Evolutionary conservation across 1,284 basidiomycete species (phyloP).

Genomic region (Violaceomyces palustris): DNA sequence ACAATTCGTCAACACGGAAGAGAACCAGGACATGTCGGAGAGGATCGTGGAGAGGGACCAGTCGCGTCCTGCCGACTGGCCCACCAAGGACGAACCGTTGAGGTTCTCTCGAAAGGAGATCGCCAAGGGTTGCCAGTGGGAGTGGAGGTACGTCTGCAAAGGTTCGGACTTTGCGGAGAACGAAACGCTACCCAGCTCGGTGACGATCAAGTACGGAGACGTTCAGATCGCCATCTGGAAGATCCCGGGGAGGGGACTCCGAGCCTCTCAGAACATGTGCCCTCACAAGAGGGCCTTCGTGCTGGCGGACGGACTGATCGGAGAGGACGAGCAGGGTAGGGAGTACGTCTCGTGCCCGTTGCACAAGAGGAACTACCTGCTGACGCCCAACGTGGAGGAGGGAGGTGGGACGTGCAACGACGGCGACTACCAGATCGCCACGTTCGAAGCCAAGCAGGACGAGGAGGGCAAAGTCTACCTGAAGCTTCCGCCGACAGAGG

Average conservation of each 20-base stretch:
- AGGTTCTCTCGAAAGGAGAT: conserved; percentile 57
- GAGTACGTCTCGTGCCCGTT: conserved; percentile 59
- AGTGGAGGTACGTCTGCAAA: conserved; percentile 61
- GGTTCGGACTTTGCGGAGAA: no score
- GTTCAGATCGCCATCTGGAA: conserved; percentile 67
- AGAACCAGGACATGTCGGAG: conserved; percentile 60
- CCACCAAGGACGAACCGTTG: conserved; percentile 59
- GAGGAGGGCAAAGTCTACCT: conserved; percentile 57
- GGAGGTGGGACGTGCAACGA: conserved; percentile 65
- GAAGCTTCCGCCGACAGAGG: conserved; percentile 60
- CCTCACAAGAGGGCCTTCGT: conserved; percentile 67
- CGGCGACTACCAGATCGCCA: conserved; percentile 61
- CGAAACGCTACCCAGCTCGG: conserved; percentile 60
- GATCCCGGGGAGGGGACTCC: conserved; percentile 61
- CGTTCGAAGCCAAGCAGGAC: conserved; percentile 63
- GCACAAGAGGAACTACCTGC: conserved; percentile 68
- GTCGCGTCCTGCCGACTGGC: conserved; percentile 66
- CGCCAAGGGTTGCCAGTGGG: conserved; percentile 60
- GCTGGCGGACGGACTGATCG: conserved; percentile 62
- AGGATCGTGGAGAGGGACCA: conserved; percentile 65
- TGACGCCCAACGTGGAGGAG: conserved; percentile 52
- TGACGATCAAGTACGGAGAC: conserved; percentile 67
- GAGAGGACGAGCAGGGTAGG: conserved; percentile 48
- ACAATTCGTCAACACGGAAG: conserved; percentile 67
- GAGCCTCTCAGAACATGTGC: conserved; percentile 67